Evolutionary conservation across 768 basidiomycete species (phyloP).

Genomic region (Cubamyces lactineus): DNA sequence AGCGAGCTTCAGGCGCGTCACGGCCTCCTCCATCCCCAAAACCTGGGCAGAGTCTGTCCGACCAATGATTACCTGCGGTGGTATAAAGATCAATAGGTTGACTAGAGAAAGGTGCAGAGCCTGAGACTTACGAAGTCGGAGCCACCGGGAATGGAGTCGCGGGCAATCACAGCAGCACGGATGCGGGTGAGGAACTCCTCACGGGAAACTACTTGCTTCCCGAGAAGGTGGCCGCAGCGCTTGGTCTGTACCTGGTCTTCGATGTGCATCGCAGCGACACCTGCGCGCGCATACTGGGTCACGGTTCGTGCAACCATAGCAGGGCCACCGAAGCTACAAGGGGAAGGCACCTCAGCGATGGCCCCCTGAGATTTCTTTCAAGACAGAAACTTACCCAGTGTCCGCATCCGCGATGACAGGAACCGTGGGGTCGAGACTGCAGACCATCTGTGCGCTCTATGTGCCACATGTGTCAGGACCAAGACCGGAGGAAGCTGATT

Average conservation of each 20-base stretch:
- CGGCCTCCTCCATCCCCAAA: conserved; percentile 77
- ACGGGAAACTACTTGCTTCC: conserved; percentile 80
- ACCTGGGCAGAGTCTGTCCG: conserved; percentile 81
- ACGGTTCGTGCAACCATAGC: conserved; percentile 78
- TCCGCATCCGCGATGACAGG: conserved; percentile 84
- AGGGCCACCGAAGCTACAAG: conserved; percentile 64
- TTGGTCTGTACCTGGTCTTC: conserved; percentile 86
- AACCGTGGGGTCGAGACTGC: conserved; percentile 60
- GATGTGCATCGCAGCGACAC: conserved; percentile 76
- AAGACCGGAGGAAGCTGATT: background rate
- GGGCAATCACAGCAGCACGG: conserved; percentile 76
- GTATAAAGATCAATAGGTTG: background rate
- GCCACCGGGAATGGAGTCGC: conserved; percentile 72
- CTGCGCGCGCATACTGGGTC: conserved; percentile 66
- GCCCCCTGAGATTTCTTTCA: background rate
- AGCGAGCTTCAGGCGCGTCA: conserved; percentile 66
- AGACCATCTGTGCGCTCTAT: conserved; percentile 71
- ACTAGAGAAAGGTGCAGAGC: background rate
- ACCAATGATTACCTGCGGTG: conserved; percentile 64
- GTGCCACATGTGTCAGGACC: background rate
- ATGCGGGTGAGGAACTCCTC: conserved; percentile 77
- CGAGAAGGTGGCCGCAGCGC: conserved; percentile 77
- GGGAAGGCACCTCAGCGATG: background rate
- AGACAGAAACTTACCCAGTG: conserved; percentile 54
- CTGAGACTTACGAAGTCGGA: conserved; percentile 68